Conservation (phyloP, 768 basidiomycete species). For the Royoungia palumana region DNA sequence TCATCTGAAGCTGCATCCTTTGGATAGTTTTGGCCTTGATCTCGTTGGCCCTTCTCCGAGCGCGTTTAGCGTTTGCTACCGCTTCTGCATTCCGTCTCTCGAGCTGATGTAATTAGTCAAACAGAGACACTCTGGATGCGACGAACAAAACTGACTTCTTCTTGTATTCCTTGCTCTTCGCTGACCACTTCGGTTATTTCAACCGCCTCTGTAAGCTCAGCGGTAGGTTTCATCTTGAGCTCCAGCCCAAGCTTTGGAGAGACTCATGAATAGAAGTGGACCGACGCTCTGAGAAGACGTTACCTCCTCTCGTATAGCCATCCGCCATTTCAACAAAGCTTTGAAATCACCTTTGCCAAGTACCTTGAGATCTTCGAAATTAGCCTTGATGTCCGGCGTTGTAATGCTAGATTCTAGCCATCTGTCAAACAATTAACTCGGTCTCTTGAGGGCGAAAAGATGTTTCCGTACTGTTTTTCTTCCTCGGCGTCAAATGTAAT, state of each 20-base stretch:
- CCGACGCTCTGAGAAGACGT: neutral
- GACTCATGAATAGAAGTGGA: conserved; percentile 3
- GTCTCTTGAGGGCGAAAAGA: neutral
- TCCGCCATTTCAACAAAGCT: conserved; percentile 84
- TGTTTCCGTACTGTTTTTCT: conserved; percentile 65
- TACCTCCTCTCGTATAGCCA: conserved; percentile 85
- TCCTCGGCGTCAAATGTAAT: conserved; percentile 78
- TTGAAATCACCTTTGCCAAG: conserved; percentile 99
- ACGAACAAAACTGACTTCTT: conserved; percentile 57
- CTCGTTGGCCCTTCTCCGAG: conserved; percentile 84
- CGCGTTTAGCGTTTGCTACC: conserved; percentile 68
- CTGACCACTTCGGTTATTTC: conserved; percentile 68
- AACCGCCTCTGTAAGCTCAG: conserved; percentile 71
- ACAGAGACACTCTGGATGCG: neutral
- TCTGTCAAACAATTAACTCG: conserved; percentile 34
- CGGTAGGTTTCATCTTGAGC: conserved; percentile 65
- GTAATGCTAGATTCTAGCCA: conserved; percentile 76
- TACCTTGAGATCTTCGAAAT: conserved; percentile 91
- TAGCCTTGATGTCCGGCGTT: conserved; percentile 74
- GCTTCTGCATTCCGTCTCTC: conserved; percentile 79
- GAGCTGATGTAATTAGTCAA: conserved; percentile 47
- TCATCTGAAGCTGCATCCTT: conserved; percentile 97
- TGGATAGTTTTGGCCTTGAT: conserved; percentile 83
- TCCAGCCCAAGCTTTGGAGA: conserved; percentile 73
- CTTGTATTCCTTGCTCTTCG: conserved; percentile 85